These are phyloP conservation scores for Cercospora sp. DNA, from an alignment of 2,329 filamentous ascomycete genomes.

Conservation along the genomic window DNA sequence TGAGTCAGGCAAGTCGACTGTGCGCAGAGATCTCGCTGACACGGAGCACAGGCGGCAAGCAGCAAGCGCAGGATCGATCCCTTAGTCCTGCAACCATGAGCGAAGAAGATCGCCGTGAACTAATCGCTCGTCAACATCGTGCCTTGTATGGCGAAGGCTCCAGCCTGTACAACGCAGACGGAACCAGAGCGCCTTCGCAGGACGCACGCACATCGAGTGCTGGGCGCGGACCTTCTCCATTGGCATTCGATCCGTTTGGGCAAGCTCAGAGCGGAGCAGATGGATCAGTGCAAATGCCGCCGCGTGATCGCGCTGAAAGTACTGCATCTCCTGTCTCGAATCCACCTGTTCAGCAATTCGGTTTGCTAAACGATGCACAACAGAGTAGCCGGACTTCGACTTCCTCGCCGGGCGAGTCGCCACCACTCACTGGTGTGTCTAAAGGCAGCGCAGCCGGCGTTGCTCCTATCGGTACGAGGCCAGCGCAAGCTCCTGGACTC, in stretches of 20 bases:
- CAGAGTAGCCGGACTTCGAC: constrained; percentile 77
- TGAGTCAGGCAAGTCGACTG: constrained; percentile 49
- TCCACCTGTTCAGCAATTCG: constrained; percentile 48
- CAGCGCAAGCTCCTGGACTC: constrained; percentile 61
- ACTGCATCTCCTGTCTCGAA: constrained; percentile 79
- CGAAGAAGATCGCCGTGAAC: constrained; percentile 91
- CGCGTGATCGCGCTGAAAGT: constrained; percentile 60
- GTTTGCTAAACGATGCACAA: constrained; percentile 53
- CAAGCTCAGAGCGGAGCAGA: constrained; percentile 56
- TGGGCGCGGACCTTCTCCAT: constrained; percentile 74
- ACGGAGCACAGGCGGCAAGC: constrained; percentile 64
- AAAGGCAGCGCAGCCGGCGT: constrained; percentile 65
- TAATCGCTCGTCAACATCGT: constrained; percentile 93
- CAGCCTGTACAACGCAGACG: constrained; percentile 70
- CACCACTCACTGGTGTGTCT: constrained; percentile 64
- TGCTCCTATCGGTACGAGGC: constrained; percentile 90
- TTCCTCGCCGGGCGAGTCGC: constrained; percentile 81
- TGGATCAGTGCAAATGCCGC: constrained; percentile 55
- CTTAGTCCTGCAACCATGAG: constrained; percentile 84
- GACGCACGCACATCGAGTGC: constrained; percentile 62
- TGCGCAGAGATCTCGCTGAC: constrained; percentile 3
- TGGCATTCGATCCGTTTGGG: constrained; percentile 72
- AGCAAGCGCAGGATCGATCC: constrained; percentile 64
- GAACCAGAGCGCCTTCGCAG: constrained; percentile 68
- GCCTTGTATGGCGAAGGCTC: constrained; percentile 81